Conservation (phyloP, 2,329 filamentous ascomycete genomes). For the Eurotiales sp. region DNA sequence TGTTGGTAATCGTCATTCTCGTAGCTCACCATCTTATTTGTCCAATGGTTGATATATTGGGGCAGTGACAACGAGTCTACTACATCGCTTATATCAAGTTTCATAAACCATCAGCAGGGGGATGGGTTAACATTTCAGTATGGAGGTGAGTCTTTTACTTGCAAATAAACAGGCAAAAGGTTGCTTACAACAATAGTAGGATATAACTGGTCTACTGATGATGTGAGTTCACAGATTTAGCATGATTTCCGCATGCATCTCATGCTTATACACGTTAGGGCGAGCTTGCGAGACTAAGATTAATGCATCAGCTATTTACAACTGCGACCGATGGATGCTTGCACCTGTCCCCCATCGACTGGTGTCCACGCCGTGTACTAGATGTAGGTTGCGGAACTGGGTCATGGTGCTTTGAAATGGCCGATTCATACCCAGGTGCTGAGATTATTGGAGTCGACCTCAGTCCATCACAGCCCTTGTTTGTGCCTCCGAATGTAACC, state of each 20-base stretch:
- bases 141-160: constrained; percentile 8
- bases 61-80: constrained; percentile 15
- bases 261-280: constrained; percentile 13
- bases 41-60: constrained; percentile 1
- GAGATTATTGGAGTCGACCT: constrained; percentile 43
- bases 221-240: background rate
- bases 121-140: constrained; percentile 21
- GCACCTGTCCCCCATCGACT: constrained; percentile 12
- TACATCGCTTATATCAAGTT: constrained; percentile 19
- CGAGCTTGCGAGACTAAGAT: constrained; percentile 11
- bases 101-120: constrained; percentile 20
- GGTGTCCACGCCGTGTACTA: constrained; percentile 23
- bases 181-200: background rate
- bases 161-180: background rate
- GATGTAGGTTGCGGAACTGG: constrained; percentile 36
- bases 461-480: constrained; percentile 43
- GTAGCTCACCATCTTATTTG: too few species aligned
- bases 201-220: constrained; percentile 3
- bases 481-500: constrained; percentile 22
- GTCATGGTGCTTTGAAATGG: constrained; percentile 34
- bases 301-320: constrained; percentile 14
- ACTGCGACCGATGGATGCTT: constrained; percentile 13
- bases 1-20: background rate
- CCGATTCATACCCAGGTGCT: constrained; percentile 29
- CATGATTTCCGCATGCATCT: background rate